A percentile compares a stretch with the other conserved stretches of the same genome.
Evolutionary conservation across 768 basidiomycete genomes (phyloP).

Genomic region (Strobilomyces confusus): DNA sequence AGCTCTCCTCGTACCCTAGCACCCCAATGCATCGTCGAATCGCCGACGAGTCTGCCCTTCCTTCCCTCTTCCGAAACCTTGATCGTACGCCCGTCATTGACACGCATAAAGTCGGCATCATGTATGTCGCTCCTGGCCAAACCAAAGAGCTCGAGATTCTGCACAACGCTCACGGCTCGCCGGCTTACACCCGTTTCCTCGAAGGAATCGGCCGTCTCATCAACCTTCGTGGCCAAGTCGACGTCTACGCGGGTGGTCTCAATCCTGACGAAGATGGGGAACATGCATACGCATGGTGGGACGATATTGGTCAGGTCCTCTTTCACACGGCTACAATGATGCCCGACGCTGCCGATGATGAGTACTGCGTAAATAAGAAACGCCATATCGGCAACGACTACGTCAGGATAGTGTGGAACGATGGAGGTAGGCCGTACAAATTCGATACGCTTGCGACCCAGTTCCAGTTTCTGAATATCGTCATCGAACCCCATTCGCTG

Average conservation of each 20-base stretch:
- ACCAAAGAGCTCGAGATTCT: constrained; percentile 81
- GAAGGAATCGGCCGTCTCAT: constrained; percentile 87
- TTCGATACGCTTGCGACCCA: constrained; percentile 91
- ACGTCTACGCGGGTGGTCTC: constrained; percentile 90
- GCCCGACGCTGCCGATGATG: constrained; percentile 73
- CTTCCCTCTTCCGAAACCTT: constrained; percentile 59
- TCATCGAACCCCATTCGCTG: constrained; percentile 89
- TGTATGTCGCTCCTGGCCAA: constrained; percentile 95
- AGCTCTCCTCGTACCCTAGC: constrained; percentile 73
- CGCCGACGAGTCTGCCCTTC: constrained; percentile 52
- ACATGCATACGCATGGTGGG: constrained; percentile 99
- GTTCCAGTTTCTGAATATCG: constrained; percentile 97
- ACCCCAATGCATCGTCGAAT: constrained; percentile 38
- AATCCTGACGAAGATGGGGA: constrained; percentile 91
- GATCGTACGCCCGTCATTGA: constrained; percentile 93
- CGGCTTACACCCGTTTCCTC: constrained; percentile 91
- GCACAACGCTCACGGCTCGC: constrained; percentile 87
- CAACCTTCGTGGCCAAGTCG: constrained; percentile 82
- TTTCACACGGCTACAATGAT: constrained; percentile 98
- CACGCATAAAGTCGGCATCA: constrained; percentile 92
- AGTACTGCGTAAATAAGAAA: constrained; percentile 80
- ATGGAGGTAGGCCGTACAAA: constrained; percentile 81
- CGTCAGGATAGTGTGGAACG: constrained; percentile 97
- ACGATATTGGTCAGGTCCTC: constrained; percentile 91
- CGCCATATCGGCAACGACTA: constrained; percentile 96